A percentile compares a stretch with the other conserved stretches of the same genome.
phyloP scores from a whole-genome alignment of 1,284 basidiomycete species.

The Cutaneotrichosporon cavernicola region DNA sequence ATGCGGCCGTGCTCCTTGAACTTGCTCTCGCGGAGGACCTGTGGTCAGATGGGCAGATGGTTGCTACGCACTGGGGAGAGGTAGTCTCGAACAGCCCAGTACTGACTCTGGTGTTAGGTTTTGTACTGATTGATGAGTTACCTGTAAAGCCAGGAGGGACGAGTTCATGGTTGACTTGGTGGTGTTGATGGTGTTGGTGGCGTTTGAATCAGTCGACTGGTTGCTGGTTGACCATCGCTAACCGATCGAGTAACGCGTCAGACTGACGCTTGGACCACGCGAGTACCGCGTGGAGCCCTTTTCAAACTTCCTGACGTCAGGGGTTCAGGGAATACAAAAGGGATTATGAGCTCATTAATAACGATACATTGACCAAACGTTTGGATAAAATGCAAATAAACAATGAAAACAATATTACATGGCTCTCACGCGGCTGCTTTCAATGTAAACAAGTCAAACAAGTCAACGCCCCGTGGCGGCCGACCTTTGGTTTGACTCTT shows the following conservation, averaged over 20 bases:
- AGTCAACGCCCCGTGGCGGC: not conserved
- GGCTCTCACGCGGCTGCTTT: conserved; percentile 1
- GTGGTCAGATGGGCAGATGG: conserved; percentile 22
- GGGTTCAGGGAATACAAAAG: not conserved
- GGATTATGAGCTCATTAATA: not conserved
- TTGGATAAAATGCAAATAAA: not conserved
- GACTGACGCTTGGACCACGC: not conserved
- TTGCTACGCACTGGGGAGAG: conserved; percentile 72
- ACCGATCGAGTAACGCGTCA: not conserved
- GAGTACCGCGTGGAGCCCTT: not conserved
- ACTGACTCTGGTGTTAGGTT: conserved; percentile 66
- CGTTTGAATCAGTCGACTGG: not conserved
- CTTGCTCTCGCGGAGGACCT: conserved; percentile 96
- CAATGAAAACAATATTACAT: not conserved
- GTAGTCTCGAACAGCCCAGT: conserved; percentile 94
- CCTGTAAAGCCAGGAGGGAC: conserved; percentile 53
- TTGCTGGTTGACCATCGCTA: not conserved
- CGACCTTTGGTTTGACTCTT: not conserved
- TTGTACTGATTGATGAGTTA: conserved; percentile 21
- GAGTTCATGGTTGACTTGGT: conserved; percentile 40
- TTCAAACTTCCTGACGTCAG: not conserved
- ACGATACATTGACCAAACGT: no score
- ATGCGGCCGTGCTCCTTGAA: conserved; percentile 98
- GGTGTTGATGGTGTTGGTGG: not conserved
- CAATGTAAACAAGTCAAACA: conserved; percentile 6